Percentiles rank a stretch among this genome's conserved stretches.
Conservation (phyloP, 345 rosid genomes). For the Rhizophora mangle region DNA sequence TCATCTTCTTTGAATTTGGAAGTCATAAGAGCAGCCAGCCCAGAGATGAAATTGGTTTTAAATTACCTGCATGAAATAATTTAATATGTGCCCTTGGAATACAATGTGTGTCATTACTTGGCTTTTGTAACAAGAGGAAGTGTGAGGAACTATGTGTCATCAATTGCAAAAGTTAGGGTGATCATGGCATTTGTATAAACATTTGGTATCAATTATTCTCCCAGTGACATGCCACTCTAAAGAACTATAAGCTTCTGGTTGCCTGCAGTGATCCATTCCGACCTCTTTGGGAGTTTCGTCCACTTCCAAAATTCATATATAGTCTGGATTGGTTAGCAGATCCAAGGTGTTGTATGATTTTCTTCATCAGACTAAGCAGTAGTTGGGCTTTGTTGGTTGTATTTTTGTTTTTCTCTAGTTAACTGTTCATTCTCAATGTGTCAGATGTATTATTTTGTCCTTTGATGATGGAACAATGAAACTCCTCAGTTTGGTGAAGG, state of each 20-base stretch:
- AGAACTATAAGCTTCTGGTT: slow-evolving; percentile 10
- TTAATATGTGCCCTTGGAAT: no score
- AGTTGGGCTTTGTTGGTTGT: slow-evolving; percentile 11
- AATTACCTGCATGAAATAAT: no score
- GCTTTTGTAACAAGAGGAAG: no score
- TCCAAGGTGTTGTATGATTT: slow-evolving; percentile 52
- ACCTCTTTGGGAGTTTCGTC: slow-evolving; percentile 77
- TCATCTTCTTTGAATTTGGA: no score
- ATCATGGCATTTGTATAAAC: not conserved
- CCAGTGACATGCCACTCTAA: not conserved
- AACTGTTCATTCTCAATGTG: slow-evolving; percentile 12
- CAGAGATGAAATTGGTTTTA: no score
- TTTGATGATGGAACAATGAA: slow-evolving; percentile 79
- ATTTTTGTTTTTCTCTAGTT: slow-evolving; percentile 1
- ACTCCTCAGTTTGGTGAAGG: slow-evolving; percentile 64
- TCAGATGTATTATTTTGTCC: slow-evolving; percentile 66
- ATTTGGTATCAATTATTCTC: not conserved
- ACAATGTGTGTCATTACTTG: no score
- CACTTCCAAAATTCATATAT: slow-evolving; percentile 59
- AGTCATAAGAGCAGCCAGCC: no score
- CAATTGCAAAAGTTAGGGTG: no score
- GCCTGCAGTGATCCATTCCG: slow-evolving; percentile 77
- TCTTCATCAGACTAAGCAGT: not conserved
- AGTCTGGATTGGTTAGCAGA: slow-evolving; percentile 74
- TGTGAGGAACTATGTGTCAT: no score